These are phyloP conservation scores for Tillandsia fasciculata DNA, from an alignment of 176 grass and related monocot species.

Conservation along the genomic window DNA sequence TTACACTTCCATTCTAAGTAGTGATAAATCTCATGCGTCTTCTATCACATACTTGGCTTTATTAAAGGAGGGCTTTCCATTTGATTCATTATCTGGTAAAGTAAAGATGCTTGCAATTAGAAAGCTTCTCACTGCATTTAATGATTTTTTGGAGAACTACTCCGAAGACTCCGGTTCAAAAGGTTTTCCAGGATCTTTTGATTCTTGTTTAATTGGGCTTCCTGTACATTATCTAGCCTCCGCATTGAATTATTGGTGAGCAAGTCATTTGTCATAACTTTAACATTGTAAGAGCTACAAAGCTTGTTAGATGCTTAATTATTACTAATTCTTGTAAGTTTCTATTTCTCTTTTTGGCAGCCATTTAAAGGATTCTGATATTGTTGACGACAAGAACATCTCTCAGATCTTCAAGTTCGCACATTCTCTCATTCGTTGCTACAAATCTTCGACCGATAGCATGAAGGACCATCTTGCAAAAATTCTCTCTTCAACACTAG, in stretches of 20 bases:
- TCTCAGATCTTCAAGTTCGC: constrained; percentile 44
- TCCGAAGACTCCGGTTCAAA: constrained; percentile 32
- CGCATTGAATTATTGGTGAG: constrained; percentile 66
- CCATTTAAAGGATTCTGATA: constrained; percentile 35
- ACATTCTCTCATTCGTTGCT: constrained; percentile 48
- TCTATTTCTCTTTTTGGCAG: constrained; percentile 29
- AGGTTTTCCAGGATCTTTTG: constrained; percentile 22
- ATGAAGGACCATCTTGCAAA: constrained; percentile 38
- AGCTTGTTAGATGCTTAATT: constrained; percentile 3
- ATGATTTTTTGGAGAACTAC: constrained; percentile 49
- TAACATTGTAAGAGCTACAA: constrained; percentile 17
- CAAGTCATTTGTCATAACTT: background rate
- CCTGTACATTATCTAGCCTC: constrained; percentile 75
- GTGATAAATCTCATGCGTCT: constrained; percentile 37
- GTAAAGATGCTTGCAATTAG: constrained; percentile 41
- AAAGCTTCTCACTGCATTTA: constrained; percentile 48
- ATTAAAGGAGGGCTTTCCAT: constrained; percentile 84
- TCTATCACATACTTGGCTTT: constrained; percentile 38
- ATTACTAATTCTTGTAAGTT: constrained; percentile 12
- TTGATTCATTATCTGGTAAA: constrained; percentile 56
- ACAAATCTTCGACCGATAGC: constrained; percentile 34
- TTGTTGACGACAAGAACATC: constrained; percentile 43
- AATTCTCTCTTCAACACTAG: constrained; percentile 53
- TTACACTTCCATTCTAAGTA: constrained; percentile 42
- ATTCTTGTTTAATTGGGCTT: constrained; percentile 35